Evolutionary conservation across 164 flowering plant genomes (phyloP).

Genomic region (Annona squamosa): DNA sequence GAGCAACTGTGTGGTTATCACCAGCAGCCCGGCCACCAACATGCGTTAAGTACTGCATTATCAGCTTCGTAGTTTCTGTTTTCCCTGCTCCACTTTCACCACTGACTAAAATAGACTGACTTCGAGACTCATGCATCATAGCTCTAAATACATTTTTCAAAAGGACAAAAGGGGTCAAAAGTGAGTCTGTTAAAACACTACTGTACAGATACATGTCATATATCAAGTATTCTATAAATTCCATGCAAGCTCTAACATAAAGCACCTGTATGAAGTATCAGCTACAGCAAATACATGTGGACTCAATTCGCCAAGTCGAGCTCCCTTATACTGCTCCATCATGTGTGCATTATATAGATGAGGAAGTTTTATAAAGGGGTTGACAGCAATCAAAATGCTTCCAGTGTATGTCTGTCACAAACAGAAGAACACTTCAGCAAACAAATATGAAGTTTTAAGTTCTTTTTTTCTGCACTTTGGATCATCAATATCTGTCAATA

Average conservation of each 20-base stretch:
- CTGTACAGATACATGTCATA: slow-evolving; percentile 2
- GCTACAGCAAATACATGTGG: slow-evolving; percentile 99
- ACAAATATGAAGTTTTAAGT: background rate
- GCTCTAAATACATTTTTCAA: slow-evolving; percentile 41
- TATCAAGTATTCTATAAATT: background rate
- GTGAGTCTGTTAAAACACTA: slow-evolving; percentile 13
- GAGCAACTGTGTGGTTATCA: slow-evolving; percentile 89
- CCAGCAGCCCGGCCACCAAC: slow-evolving; percentile 92
- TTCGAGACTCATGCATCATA: slow-evolving; percentile 66
- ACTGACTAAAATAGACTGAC: slow-evolving; percentile 96
- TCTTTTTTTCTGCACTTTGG: background rate
- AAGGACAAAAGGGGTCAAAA: slow-evolving; percentile 16
- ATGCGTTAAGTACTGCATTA: slow-evolving; percentile 92
- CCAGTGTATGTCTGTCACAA: slow-evolving; percentile 86
- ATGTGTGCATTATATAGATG: slow-evolving; percentile 88
- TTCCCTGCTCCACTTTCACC: slow-evolving; percentile 99
- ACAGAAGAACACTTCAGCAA: background rate
- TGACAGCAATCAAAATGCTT: slow-evolving; percentile 96
- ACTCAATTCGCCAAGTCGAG: slow-evolving; percentile 87
- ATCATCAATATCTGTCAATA: background rate
- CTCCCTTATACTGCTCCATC: slow-evolving; percentile 99
- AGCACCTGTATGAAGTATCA: slow-evolving; percentile 93
- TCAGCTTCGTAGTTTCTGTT: slow-evolving; percentile 97
- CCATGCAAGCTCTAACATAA: background rate
- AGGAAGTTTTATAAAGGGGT: slow-evolving; percentile 96